Conservation (phyloP, 2,329 filamentous ascomycete genomes). For the Pyrenochaeta sp. region DNA sequence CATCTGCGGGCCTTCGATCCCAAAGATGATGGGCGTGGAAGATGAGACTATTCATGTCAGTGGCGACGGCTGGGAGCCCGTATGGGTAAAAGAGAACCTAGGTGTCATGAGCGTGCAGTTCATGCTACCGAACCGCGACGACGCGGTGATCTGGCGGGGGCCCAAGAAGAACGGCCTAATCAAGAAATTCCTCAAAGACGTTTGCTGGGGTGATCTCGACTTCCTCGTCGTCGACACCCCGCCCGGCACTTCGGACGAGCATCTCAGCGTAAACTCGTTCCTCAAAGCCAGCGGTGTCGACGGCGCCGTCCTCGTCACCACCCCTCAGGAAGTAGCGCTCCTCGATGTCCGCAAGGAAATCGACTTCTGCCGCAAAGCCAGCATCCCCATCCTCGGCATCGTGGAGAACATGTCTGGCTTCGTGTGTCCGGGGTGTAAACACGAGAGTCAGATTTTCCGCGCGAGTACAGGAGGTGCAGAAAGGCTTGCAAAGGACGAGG, state of each 20-base stretch:
- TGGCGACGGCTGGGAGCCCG: constrained; percentile 88
- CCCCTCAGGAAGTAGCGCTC: constrained; percentile 90
- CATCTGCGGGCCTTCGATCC: constrained; percentile 94
- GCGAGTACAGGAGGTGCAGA: constrained; percentile 88
- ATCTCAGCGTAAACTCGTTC: constrained; percentile 90
- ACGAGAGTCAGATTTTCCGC: constrained; percentile 82
- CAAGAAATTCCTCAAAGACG: constrained; percentile 97
- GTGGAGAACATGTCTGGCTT: constrained; percentile 99
- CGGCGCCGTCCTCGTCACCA: constrained; percentile 91
- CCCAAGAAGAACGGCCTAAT: constrained; percentile 99
- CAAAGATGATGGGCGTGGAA: constrained; percentile 99
- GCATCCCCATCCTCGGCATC: constrained; percentile 84
- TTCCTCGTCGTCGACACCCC: constrained; percentile 94
- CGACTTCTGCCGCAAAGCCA: constrained; percentile 95
- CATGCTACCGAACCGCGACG: constrained; percentile 92
- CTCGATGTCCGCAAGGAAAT: constrained; percentile 97
- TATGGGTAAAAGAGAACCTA: constrained; percentile 94
- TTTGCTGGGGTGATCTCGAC: constrained; percentile 96
- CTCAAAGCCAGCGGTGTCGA: constrained; percentile 91
- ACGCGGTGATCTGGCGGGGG: constrained; percentile 96
- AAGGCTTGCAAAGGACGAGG: constrained; percentile 82
- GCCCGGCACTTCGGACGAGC: constrained; percentile 93
- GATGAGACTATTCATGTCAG: constrained; percentile 91
- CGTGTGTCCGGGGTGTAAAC: constrained; percentile 90
- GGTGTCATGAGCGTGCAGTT: constrained; percentile 98